A percentile compares a stretch with the other conserved stretches of the same genome.
phyloP scores from a whole-genome alignment of 495 filamentous ascomycete genomes.

The Bryoglossum gracile region DNA sequence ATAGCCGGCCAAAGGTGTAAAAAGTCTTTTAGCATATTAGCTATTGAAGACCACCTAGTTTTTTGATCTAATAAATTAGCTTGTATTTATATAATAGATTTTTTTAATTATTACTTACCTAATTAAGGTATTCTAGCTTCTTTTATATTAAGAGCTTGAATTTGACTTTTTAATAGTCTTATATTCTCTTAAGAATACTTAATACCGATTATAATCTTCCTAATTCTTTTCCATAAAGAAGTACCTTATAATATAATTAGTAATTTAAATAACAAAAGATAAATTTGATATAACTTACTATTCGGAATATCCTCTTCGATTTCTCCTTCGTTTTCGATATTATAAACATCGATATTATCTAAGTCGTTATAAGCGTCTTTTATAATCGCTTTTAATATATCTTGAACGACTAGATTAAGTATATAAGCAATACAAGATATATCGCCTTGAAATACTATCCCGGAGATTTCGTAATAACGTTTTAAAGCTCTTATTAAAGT shows the following conservation, averaged over 20 bases:
- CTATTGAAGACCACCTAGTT: not conserved
- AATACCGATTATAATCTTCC: slow-evolving; percentile 4
- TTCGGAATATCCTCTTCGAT: too few species aligned
- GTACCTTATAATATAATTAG: slow-evolving; percentile 3
- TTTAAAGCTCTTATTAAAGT: too few species aligned
- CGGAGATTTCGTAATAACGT: too few species aligned
- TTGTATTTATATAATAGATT: not conserved
- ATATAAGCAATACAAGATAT: too few species aligned
- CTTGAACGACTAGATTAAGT: too few species aligned
- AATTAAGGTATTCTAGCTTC: not conserved
- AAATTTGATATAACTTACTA: too few species aligned
- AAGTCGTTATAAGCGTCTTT: too few species aligned
- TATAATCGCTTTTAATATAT: too few species aligned
- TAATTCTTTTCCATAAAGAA: not conserved
- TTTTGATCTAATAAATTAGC: slow-evolving; percentile 13
- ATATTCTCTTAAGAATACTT: slow-evolving; percentile 4
- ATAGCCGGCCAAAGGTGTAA: slow-evolving; percentile 3
- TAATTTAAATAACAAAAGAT: too few species aligned
- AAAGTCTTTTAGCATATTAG: slow-evolving; percentile 5
- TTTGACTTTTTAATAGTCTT: slow-evolving; percentile 3
- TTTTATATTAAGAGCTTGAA: slow-evolving; percentile 4
- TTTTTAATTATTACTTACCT: slow-evolving; percentile 1
- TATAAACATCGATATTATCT: too few species aligned
- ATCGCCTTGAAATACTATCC: too few species aligned
- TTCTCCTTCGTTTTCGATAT: too few species aligned